phyloP scores from a whole-genome alignment of 352 stramenopile species.

The Pythium phragmiticola region DNA sequence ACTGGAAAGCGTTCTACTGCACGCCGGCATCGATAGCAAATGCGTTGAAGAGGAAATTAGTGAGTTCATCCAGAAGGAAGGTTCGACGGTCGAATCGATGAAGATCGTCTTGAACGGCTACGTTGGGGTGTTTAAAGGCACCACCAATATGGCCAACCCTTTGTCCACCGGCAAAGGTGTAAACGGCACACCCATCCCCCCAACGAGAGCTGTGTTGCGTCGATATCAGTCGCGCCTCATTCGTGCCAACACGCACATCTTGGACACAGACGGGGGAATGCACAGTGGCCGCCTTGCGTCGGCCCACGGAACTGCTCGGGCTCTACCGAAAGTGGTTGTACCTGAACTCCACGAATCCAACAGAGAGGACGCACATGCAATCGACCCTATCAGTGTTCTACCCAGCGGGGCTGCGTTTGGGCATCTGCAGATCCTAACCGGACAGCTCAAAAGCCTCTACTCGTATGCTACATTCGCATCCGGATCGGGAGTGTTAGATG shows the following conservation, averaged over 20 bases:
- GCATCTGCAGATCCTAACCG: conserved; percentile 41
- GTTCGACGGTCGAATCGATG: conserved; percentile 28
- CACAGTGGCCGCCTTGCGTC: conserved; percentile 14
- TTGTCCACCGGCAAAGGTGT: background rate
- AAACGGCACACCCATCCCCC: background rate
- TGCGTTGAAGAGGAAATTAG: conserved; percentile 24
- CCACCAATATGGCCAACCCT: background rate
- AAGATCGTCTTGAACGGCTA: conserved; percentile 44
- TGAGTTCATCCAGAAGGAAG: conserved; percentile 43
- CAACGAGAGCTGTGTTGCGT: conserved; percentile 25
- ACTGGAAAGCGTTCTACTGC: conserved; percentile 33
- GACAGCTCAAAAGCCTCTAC: conserved; percentile 34
- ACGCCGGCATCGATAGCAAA: conserved; percentile 36
- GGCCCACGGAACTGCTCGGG: background rate
- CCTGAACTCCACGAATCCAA: background rate
- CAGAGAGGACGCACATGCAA: background rate
- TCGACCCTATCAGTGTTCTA: conserved; percentile 41
- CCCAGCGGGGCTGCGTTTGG: conserved; percentile 37
- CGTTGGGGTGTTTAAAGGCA: conserved; percentile 43
- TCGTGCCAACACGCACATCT: conserved; percentile 23
- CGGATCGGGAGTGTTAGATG: background rate
- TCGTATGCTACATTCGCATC: conserved; percentile 38
- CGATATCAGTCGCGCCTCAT: conserved; percentile 38
- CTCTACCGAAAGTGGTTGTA: background rate
- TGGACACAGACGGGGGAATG: conserved; percentile 19